phyloP scores from a whole-genome alignment of 2,329 filamentous ascomycete genomes.

The Fusarium sacchari region DNA sequence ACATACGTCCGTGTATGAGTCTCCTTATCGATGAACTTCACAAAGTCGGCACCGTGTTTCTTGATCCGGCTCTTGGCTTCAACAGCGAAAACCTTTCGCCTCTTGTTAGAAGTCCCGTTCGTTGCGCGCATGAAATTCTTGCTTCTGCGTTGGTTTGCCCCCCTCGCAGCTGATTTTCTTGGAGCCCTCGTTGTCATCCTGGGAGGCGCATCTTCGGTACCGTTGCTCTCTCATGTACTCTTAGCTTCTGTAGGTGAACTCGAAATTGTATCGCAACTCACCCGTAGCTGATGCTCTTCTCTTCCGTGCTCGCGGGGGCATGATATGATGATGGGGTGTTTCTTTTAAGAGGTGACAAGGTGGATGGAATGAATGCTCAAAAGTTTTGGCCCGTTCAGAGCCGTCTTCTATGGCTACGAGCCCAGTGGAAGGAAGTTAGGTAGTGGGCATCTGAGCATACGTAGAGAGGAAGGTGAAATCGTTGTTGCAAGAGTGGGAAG shows the following conservation, averaged over 20 bases:
- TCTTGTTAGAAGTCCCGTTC: constrained; percentile 4
- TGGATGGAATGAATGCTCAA: background rate
- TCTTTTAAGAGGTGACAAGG: background rate
- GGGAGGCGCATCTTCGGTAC: constrained; percentile 5
- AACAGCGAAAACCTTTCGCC: constrained; percentile 11
- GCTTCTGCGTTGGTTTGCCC: background rate
- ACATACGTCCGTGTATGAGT: constrained; percentile 23
- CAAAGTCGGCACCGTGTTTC: constrained; percentile 34
- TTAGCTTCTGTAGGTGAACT: background rate
- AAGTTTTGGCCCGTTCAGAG: no score
- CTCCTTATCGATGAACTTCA: constrained; percentile 36
- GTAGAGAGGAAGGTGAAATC: background rate
- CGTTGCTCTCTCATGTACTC: constrained; percentile 15
- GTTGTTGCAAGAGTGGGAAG: background rate
- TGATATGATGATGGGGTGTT: background rate
- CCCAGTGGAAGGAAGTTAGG: background rate
- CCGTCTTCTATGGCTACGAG: background rate
- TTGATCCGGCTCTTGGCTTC: constrained; percentile 40
- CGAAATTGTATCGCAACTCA: background rate
- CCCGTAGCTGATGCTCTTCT: constrained; percentile 39
- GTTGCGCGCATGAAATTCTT: background rate
- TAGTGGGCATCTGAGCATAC: background rate
- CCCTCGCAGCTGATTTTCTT: constrained; percentile 11
- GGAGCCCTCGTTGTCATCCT: constrained; percentile 26
- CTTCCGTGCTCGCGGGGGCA: constrained; percentile 45